phyloP scores from a whole-genome alignment of 1,139 yeast species.

The Geotrichum bryndzae region DNA sequence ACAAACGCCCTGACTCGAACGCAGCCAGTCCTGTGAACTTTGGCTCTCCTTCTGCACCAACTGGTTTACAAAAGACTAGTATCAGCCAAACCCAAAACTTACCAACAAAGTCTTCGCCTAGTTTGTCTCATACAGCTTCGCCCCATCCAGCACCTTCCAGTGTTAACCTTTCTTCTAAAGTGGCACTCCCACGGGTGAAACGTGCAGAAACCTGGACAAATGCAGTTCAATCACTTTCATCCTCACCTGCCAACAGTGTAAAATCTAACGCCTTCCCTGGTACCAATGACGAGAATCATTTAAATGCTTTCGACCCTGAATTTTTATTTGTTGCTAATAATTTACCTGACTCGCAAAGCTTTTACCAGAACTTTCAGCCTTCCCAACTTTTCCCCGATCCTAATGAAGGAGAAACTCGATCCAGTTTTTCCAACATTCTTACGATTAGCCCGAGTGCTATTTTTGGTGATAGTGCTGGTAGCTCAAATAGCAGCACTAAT shows the following conservation, averaged over 20 bases:
- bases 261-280: neutral
- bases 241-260: neutral
- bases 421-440: neutral
- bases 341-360: conserved; percentile 27
- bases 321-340: conserved; percentile 35
- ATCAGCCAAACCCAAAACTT: neutral
- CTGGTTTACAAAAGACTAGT: neutral
- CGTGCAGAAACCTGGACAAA: neutral
- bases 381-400: conserved; percentile 37
- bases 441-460: conserved; percentile 1
- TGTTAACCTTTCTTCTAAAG: neutral
- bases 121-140: neutral
- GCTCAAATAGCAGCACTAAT: conserved; percentile 4
- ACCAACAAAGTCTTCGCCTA: neutral
- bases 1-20: neutral
- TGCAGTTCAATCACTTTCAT: no score
- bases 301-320: conserved; percentile 25
- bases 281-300: neutral
- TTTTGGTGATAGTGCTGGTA: neutral
- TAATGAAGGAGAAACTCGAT: conserved; percentile 9
- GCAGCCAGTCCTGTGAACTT: neutral
- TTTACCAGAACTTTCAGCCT: conserved; percentile 36
- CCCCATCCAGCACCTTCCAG: neutral
- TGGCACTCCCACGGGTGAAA: neutral
- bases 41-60: neutral